A percentile compares a stretch with the other conserved stretches of the same genome.
These are phyloP conservation scores for Climacium dendroides DNA, from an alignment of 225 moss, liverwort and hornwort genomes.

Conservation along the genomic window DNA sequence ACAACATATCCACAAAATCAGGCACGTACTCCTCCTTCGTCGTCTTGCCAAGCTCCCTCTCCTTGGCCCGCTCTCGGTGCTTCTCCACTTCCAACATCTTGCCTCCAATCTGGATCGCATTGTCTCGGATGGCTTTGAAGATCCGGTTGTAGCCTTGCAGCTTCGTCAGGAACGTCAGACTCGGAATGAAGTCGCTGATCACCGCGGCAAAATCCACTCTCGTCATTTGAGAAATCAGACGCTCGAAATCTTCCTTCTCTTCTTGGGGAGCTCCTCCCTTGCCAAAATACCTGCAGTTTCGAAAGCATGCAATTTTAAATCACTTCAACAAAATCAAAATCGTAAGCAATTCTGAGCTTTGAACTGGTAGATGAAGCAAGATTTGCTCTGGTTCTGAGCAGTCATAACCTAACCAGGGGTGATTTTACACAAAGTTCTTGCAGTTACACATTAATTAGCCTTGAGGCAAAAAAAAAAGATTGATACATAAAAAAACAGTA, in stretches of 20 bases:
- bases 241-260: conserved; percentile 17
- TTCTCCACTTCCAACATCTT: conserved; percentile 23
- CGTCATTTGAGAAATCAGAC: neutral
- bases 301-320: too few relatives aligned
- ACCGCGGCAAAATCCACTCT: neutral
- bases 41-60: neutral
- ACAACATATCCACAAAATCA: conserved; percentile 50
- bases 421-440: neutral
- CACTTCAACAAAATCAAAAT: neutral
- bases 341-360: neutral
- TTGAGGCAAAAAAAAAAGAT: neutral
- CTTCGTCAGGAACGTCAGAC: conserved; percentile 4
- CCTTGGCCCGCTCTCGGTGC: conserved; percentile 14
- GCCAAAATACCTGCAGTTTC: conserved; percentile 17
- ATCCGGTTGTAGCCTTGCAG: conserved; percentile 13
- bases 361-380: too few relatives aligned
- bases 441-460: neutral
- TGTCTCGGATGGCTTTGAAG: neutral
- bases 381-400: neutral
- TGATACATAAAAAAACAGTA: neutral
- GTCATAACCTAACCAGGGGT: neutral
- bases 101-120: neutral
- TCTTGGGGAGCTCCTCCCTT: conserved; percentile 6
- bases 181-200: conserved; percentile 27
- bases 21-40: neutral